These are phyloP conservation scores for Nepenthes alata DNA, from an alignment of 179 eudicot genomes.

Conservation along the genomic window DNA sequence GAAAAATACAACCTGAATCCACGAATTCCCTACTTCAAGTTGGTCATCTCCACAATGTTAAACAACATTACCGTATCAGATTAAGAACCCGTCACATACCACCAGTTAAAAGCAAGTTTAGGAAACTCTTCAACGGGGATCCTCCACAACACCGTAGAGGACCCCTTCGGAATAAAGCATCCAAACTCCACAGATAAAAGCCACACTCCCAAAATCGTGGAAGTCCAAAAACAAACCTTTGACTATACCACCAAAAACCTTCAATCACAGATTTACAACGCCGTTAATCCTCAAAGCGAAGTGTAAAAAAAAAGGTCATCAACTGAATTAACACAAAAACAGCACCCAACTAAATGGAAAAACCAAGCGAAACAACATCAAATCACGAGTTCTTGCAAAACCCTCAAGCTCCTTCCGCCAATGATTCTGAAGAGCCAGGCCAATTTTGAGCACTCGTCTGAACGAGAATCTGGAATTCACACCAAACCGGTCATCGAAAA, in stretches of 20 bases:
- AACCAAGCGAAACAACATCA: slow-evolving; percentile 1
- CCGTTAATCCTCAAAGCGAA: neutral
- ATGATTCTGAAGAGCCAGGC: neutral
- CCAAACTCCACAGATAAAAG: neutral
- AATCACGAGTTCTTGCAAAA: neutral
- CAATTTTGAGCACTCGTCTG: neutral
- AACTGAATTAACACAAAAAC: neutral
- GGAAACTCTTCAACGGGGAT: slow-evolving; percentile 15
- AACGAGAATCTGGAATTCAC: neutral
- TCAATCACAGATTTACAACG: neutral
- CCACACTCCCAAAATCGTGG: slow-evolving; percentile 9
- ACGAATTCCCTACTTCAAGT: slow-evolving; percentile 1
- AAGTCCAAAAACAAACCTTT: slow-evolving; percentile 4
- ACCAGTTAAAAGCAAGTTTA: neutral
- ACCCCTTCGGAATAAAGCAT: slow-evolving; percentile 10
- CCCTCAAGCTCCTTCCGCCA: neutral
- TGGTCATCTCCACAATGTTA: neutral
- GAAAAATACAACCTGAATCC: neutral
- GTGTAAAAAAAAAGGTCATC: slow-evolving; percentile 3
- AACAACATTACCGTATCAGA: neutral
- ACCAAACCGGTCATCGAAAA: slow-evolving; percentile 3
- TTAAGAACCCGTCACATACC: neutral
- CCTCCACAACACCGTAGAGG: slow-evolving; percentile 18
- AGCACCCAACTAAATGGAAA: neutral
- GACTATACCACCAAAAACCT: neutral